Base-by-base conservation (phyloP, 2,329 filamentous ascomycete genomes). In the Torrubiella hemipterigena region DNA sequence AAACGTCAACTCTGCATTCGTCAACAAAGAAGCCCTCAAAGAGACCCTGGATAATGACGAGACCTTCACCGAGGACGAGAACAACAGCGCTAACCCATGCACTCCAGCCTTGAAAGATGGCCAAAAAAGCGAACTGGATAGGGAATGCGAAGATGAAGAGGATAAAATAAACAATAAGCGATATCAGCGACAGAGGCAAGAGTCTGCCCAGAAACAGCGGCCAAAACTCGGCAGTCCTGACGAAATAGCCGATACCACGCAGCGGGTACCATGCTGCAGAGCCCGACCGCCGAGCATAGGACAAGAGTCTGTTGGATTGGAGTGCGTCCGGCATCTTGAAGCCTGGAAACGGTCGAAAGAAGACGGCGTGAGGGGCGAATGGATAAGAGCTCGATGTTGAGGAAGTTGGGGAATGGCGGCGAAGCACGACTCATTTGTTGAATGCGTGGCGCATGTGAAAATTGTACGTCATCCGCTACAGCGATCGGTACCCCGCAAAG, bases 1-100 rank as follows among this genome's bases (percentile, higher is more conserved):
- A 95, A 4, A 84, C 72, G 51, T 87, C 79, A 7, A 87, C 81
- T 6, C 81, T 65, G 12, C 73, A 77, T 51, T 86, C 81, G 43
- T 87, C 81, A 3, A 86, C 81, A 39, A 86, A 82, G 52, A 86
- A 83, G 1, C 80, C 81, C 49, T 87, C 81, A 39, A 87, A 87
- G 2, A 87, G 58, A 5, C 60, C 68, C 41, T 63, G 59, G 10
- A 82, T 75, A 32, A 85, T 78, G 23, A 86, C 75, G 41, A 83
- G 61, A 0, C 79, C 81, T 45, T 86, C 79, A 27, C 84, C 83
- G n/a, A 98, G 66, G 0, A 94, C 83, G 28, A 96, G 64, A 39
- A 96, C 78, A 1, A 83, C 76, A 3, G 81, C 86, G 45, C 85
- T 95, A 35, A 94, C 58, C 82, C 85, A 93, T n/a, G 91, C 91